These are phyloP conservation scores for Candolleomyces aberdarensis DNA, from an alignment of 768 basidiomycete genomes.

Conservation along the genomic window DNA sequence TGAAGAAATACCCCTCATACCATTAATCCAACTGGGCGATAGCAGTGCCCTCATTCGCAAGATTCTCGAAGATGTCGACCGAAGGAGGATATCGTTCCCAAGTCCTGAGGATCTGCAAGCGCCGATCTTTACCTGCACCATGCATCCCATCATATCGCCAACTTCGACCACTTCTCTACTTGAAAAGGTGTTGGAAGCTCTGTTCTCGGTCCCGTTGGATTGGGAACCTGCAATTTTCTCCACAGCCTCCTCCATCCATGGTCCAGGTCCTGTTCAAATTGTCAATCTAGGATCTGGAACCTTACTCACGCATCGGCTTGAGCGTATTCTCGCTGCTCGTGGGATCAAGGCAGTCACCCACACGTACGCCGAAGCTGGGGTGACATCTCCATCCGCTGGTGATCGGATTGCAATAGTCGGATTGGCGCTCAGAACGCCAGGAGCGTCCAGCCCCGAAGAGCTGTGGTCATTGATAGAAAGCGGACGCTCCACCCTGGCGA, in stretches of 20 bases:
- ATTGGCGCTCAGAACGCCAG: conserved; percentile 63
- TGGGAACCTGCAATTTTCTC: neutral
- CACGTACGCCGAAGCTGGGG: neutral
- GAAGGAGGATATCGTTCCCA: conserved; percentile 50
- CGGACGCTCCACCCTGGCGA: conserved; percentile 52
- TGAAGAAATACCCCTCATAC: neutral
- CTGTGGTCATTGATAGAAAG: conserved; percentile 61
- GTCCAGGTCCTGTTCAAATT: conserved; percentile 24
- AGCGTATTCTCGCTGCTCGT: conserved; percentile 27
- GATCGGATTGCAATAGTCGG: conserved; percentile 68
- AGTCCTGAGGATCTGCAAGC: conserved; percentile 41
- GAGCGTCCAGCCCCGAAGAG: conserved; percentile 42
- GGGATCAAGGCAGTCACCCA: neutral
- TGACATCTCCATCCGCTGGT: conserved; percentile 3
- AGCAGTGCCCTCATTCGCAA: conserved; percentile 13
- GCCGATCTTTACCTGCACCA: neutral
- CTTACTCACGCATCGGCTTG: conserved; percentile 35
- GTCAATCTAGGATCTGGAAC: conserved; percentile 50
- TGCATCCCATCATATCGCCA: neutral
- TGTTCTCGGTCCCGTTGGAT: neutral
- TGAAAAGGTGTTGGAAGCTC: neutral
- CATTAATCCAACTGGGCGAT: neutral
- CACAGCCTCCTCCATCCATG: neutral
- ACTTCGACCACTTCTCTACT: neutral
- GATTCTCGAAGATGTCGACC: conserved; percentile 42